Conservation (phyloP, 495 filamentous ascomycete genomes). For the Talaromyces ruber region DNA sequence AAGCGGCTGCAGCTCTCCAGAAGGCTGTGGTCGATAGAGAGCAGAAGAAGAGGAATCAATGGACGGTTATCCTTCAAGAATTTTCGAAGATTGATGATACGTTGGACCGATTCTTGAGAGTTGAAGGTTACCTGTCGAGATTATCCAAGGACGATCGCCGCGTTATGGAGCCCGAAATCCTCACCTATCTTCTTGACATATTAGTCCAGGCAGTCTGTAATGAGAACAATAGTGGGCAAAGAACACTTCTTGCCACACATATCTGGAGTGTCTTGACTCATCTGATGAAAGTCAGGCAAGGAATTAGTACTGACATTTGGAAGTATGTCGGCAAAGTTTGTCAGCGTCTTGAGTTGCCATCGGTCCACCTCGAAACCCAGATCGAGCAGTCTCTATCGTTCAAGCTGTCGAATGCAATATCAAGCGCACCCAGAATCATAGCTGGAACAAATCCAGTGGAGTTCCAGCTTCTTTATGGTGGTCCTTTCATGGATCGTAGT, state of each 20-base stretch:
- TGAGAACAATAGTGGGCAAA: constrained; percentile 5
- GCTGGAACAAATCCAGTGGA: constrained; percentile 24
- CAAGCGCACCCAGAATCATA: constrained; percentile 8
- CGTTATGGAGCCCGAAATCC: constrained; percentile 26
- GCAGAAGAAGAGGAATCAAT: not conserved
- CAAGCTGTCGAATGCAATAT: constrained; percentile 14
- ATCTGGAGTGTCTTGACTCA: constrained; percentile 13
- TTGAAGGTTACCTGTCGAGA: constrained; percentile 32
- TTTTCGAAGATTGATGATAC: constrained; percentile 21
- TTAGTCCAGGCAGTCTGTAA: constrained; percentile 15
- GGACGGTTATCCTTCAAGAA: not conserved
- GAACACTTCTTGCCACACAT: constrained; percentile 5
- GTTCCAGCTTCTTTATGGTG: constrained; percentile 61
- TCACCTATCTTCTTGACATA: constrained; percentile 36
- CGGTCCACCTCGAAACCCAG: constrained; percentile 4
- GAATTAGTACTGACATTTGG: constrained; percentile 17
- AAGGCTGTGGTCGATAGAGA: not conserved
- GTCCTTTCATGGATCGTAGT: constrained; percentile 64
- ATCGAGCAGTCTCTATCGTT: constrained; percentile 22
- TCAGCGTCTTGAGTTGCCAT: constrained; percentile 15
- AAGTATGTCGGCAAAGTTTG: constrained; percentile 17
- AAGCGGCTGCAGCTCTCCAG: not conserved
- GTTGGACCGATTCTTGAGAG: constrained; percentile 30
- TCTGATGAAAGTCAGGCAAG: constrained; percentile 12
- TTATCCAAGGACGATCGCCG: constrained; percentile 8